Evolutionary conservation across 352 stramenopile genomes (phyloP), one percentile per base, ranked within the genome.

Genomic region (Pythium graminicola): DNA sequence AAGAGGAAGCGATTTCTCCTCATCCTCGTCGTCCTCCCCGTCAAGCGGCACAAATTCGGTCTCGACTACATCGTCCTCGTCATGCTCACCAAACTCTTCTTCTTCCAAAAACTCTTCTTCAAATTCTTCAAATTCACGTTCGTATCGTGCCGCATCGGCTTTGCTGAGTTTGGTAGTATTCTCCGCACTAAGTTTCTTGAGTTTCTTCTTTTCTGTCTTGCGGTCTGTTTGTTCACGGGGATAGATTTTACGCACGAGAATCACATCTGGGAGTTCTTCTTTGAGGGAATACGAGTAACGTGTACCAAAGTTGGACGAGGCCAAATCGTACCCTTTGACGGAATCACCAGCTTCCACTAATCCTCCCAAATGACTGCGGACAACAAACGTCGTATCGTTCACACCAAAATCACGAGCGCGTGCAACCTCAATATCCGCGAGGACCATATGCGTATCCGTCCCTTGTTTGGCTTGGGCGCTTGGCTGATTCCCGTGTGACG

Each of bases 161-260:
- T 85, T 82, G 63, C 66, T 86, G 13, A 82, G 56, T 28, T 76
- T 74, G 23, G 56, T 56, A 2, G 54, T 61, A 6, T 64, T 69
- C 19, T 65, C 69, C 3, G 67, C 57, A 17, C 58, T 49, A 8
- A 83, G 53, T 17, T 70, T 82, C 60, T 86, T 78, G 33, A 81
- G 58, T 54, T 79, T 71, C 19, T 59, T 47, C 27, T 47, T 55
- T n/a, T 38, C 36, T 14, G 9, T 40, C 26, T 55, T 55, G 48
- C 50, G 23, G 50, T 47, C 20, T 9, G 39, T 23, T 23, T 63
- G 62, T 43, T 83, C 70, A 9, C 72, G 69, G 20, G 76, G 69
- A 40, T 81, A 81, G 1, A 86, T 55, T 45, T 89, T 86, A 36
- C 80, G 73, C 47, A 93, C 80, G 16, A 93, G 68, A 39, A 93